Evolutionary conservation across 1,139 yeast genomes (phyloP).

Genomic region (Scheffersomyces titani): DNA sequence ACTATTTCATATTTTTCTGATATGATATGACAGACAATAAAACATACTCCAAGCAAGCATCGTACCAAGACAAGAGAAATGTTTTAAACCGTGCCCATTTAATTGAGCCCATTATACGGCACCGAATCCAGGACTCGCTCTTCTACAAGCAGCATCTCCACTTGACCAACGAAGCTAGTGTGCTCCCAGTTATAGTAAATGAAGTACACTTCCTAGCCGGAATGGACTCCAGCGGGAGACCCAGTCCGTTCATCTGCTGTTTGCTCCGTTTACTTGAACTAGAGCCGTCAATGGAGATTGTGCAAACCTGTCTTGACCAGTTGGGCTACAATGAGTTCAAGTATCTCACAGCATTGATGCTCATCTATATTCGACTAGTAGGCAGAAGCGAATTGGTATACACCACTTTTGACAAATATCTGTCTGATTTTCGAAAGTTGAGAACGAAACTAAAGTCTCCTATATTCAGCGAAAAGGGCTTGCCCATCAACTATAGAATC

Average conservation of each 20-base stretch:
- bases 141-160: constrained; percentile 69
- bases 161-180: constrained; percentile 56
- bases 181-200: constrained; percentile 32
- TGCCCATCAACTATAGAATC: constrained; percentile 31
- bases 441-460: constrained; percentile 30
- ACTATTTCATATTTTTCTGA: neutral
- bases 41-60: constrained; percentile 4
- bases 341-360: constrained; percentile 62
- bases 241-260: constrained; percentile 67
- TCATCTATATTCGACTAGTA: constrained; percentile 58
- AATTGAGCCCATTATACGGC: constrained; percentile 68
- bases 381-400: constrained; percentile 49
- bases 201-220: constrained; percentile 51
- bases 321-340: constrained; percentile 53
- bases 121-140: constrained; percentile 64
- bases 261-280: constrained; percentile 63
- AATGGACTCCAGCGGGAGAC: constrained; percentile 48
- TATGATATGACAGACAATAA: neutral
- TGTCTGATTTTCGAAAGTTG: constrained; percentile 55
- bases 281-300: constrained; percentile 56
- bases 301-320: constrained; percentile 48
- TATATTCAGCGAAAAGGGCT: constrained; percentile 18
- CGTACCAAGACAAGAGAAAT: constrained; percentile 21
- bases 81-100: constrained; percentile 52
- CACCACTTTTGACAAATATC: constrained; percentile 49